phyloP scores from a whole-genome alignment of 1,284 basidiomycete species.

The Ustilago crameri region DNA sequence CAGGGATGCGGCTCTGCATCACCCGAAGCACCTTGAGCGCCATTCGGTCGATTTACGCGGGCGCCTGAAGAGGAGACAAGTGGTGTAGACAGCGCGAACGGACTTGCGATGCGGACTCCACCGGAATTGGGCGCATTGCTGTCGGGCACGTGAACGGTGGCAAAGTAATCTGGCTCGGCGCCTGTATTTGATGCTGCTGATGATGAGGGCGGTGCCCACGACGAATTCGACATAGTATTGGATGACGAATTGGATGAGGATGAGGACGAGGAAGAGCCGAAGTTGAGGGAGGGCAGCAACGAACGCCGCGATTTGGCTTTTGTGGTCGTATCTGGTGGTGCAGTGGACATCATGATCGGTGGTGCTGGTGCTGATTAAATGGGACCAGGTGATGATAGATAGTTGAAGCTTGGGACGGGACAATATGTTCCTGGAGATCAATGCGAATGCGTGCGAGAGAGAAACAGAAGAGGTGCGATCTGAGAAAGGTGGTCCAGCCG shows the following conservation, averaged over 20 bases:
- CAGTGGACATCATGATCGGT: slow-evolving; percentile 30
- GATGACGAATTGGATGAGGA: slow-evolving; percentile 8
- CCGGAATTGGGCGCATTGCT: slow-evolving; percentile 14
- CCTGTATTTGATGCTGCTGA: slow-evolving; percentile 9
- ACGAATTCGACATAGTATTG: slow-evolving; percentile 7
- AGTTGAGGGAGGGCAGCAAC: slow-evolving; percentile 30
- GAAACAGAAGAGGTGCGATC: not conserved
- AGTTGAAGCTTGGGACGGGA: not conserved
- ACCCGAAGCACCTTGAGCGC: slow-evolving; percentile 1
- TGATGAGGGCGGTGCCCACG: slow-evolving; percentile 9
- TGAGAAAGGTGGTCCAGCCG: not conserved
- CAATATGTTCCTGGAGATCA: not conserved
- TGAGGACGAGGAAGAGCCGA: slow-evolving; percentile 17
- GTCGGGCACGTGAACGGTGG: slow-evolving; percentile 33
- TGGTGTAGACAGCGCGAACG: slow-evolving; percentile 37
- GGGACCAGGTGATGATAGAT: not conserved
- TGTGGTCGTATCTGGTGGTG: slow-evolving; percentile 26
- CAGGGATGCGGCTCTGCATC: slow-evolving; percentile 41
- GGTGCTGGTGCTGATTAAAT: too few relatives aligned
- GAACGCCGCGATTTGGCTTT: slow-evolving; percentile 35
- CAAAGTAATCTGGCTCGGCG: slow-evolving; percentile 45
- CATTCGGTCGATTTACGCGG: slow-evolving; percentile 12
- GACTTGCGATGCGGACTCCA: slow-evolving; percentile 38
- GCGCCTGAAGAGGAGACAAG: slow-evolving; percentile 28
- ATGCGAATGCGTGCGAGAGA: not conserved